Evolutionary conservation across 352 stramenopile species (phyloP).

Genomic region (Pseudoperonospora humuli): DNA sequence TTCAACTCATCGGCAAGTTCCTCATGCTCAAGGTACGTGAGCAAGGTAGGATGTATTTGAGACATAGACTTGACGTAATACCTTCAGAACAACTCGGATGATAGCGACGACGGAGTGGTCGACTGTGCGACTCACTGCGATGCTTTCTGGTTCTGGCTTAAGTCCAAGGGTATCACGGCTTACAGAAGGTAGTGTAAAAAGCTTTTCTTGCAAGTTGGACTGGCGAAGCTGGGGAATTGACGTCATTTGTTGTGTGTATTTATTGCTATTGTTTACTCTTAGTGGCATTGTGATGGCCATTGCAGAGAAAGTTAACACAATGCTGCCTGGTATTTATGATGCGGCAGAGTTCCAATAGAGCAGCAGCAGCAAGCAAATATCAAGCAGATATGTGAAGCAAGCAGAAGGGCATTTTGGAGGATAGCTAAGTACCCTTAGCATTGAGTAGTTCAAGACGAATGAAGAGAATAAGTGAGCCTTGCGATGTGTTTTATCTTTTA

Average conservation of each 20-base stretch:
- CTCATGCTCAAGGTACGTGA: conserved; percentile 73
- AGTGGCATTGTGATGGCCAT: conserved; percentile 96
- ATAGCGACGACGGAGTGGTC: conserved; percentile 84
- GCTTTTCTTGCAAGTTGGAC: background rate
- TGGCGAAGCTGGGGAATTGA: background rate
- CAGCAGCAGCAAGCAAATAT: background rate
- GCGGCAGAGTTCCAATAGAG: conserved; percentile 88
- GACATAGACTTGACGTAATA: conserved; percentile 13
- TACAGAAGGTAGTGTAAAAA: conserved; percentile 80
- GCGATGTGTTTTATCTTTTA: too few relatives aligned
- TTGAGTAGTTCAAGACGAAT: too few relatives aligned
- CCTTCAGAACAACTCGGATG: conserved; percentile 66
- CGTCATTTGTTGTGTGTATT: conserved; percentile 3
- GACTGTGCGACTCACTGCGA: conserved; percentile 92
- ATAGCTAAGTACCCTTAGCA: too few relatives aligned
- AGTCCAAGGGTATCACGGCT: conserved; percentile 90
- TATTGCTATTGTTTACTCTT: conserved; percentile 7
- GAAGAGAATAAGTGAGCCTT: too few relatives aligned
- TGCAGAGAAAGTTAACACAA: conserved; percentile 95
- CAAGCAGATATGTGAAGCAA: too few relatives aligned
- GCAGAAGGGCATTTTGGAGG: too few relatives aligned
- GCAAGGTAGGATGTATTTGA: background rate
- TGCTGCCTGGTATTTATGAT: conserved; percentile 96
- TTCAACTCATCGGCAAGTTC: conserved; percentile 96
- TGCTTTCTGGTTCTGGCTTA: conserved; percentile 96